A percentile compares a stretch with the other conserved stretches of the same genome.
These are phyloP conservation scores for Melampsora americana DNA, from an alignment of 1,284 basidiomycete genomes.

Conservation along the genomic window DNA sequence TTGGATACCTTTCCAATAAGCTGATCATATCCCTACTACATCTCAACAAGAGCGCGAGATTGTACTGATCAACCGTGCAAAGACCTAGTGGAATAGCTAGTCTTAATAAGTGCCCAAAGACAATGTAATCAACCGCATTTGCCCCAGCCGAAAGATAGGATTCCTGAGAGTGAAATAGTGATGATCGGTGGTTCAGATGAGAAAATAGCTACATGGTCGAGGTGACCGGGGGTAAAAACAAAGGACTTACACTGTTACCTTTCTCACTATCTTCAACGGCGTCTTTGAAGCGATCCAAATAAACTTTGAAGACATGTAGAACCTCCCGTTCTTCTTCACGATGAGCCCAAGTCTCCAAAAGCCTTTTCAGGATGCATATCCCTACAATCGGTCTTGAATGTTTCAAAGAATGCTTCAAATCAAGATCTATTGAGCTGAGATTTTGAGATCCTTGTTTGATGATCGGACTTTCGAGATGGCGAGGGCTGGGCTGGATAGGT, in stretches of 20 bases:
- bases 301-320: slow-evolving; percentile 38
- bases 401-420: slow-evolving; percentile 17
- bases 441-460: not conserved
- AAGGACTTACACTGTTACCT: slow-evolving; percentile 24
- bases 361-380: slow-evolving; percentile 21
- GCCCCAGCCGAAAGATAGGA: slow-evolving; percentile 1
- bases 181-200: not conserved
- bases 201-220: not conserved
- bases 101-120: slow-evolving; percentile 32
- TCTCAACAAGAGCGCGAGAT: slow-evolving; percentile 33
- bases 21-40: slow-evolving; percentile 42
- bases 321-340: slow-evolving; percentile 43
- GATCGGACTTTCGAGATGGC: not conserved
- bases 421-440: not conserved
- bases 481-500: not conserved
- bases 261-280: slow-evolving; percentile 31
- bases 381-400: slow-evolving; percentile 37
- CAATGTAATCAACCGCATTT: slow-evolving; percentile 26
- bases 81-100: slow-evolving; percentile 42
- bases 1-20: slow-evolving; percentile 36
- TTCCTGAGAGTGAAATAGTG: not conserved
- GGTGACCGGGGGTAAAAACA: not conserved
- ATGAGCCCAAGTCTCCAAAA: slow-evolving; percentile 39
- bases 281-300: slow-evolving; percentile 37
- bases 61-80: slow-evolving; percentile 43